These are phyloP conservation scores for Globisporangium camurandrum DNA, from an alignment of 352 stramenopile genomes.

Conservation along the genomic window DNA sequence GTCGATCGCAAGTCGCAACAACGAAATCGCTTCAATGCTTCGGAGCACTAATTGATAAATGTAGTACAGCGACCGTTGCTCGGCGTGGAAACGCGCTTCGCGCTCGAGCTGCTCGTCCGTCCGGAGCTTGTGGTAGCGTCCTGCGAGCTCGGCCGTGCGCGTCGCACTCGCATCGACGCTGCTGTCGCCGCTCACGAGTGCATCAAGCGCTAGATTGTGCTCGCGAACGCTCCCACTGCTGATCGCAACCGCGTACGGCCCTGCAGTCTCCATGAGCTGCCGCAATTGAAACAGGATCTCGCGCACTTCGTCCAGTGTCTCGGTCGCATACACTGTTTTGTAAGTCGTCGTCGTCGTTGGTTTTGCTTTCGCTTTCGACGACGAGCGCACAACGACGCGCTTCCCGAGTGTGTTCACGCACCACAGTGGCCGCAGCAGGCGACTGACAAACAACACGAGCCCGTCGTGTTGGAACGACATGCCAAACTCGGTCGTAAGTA, in stretches of 20 bases:
- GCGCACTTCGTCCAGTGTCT: conserved; percentile 63
- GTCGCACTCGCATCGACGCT: conserved; percentile 33
- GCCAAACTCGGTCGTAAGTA: conserved; percentile 78
- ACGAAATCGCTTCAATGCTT: conserved; percentile 72
- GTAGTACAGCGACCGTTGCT: conserved; percentile 78
- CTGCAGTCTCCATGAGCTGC: conserved; percentile 73
- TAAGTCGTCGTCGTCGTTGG: conserved; percentile 21
- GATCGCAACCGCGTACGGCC: conserved; percentile 71
- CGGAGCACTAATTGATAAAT: conserved; percentile 71
- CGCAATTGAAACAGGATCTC: conserved; percentile 80
- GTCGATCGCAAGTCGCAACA: conserved; percentile 55
- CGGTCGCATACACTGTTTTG: conserved; percentile 30
- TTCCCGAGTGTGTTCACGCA: conserved; percentile 47
- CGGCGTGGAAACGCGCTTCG: conserved; percentile 69
- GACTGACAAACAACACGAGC: conserved; percentile 69
- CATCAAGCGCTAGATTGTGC: conserved; percentile 45
- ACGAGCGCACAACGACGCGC: conserved; percentile 21
- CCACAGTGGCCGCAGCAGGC: conserved; percentile 77
- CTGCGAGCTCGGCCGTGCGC: conserved; percentile 57
- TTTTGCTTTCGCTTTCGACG: conserved; percentile 15
- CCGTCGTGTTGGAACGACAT: conserved; percentile 86
- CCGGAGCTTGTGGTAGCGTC: conserved; percentile 63
- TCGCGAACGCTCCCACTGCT: conserved; percentile 47
- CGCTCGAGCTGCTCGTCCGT: conserved; percentile 68
- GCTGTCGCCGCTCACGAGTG: conserved; percentile 21